Conservation (phyloP, 106 monocot genomes). For the Triglochin maritima region DNA sequence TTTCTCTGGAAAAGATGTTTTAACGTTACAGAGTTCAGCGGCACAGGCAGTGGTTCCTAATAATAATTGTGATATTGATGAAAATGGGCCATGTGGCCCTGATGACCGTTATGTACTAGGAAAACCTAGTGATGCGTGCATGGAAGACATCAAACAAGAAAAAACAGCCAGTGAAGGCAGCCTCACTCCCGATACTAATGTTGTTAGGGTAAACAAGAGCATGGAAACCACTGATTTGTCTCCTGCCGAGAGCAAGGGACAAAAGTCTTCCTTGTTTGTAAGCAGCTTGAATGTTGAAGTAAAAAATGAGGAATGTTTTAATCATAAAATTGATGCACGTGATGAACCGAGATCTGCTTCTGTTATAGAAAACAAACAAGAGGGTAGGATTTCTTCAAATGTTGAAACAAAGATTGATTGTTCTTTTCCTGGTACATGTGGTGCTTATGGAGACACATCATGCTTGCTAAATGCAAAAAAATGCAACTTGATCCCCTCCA, state of each 20-base stretch:
- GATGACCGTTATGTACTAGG: neutral
- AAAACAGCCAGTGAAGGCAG: slow-evolving; percentile 1
- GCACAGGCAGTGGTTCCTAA: slow-evolving; percentile 4
- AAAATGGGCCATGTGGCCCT: slow-evolving; percentile 8
- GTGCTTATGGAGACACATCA: slow-evolving; percentile 9
- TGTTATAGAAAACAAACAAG: slow-evolving; percentile 11
- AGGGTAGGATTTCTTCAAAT: slow-evolving; percentile 12
- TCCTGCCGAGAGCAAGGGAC: slow-evolving; percentile 9
- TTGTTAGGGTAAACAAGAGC: slow-evolving; percentile 12
- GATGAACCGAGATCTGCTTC: slow-evolving; percentile 5
- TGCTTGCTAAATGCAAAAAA: neutral
- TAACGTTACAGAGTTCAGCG: slow-evolving; percentile 5
- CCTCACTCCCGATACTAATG: slow-evolving; percentile 2
- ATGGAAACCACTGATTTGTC: slow-evolving; percentile 12
- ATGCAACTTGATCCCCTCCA: slow-evolving; percentile 3
- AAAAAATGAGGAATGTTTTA: slow-evolving; percentile 34
- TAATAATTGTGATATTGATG: slow-evolving; percentile 3
- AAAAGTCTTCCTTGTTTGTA: slow-evolving; percentile 9
- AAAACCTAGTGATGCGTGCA: slow-evolving; percentile 1
- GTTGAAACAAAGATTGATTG: slow-evolving; percentile 14
- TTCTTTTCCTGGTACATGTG: slow-evolving; percentile 15
- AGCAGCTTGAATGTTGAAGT: slow-evolving; percentile 19
- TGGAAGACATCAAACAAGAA: slow-evolving; percentile 14
- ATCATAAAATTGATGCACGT: slow-evolving; percentile 5
- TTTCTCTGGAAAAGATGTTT: slow-evolving; percentile 7